Evolutionary conservation across 495 filamentous ascomycete genomes (phyloP).

Genomic region (Viridothelium virens): DNA sequence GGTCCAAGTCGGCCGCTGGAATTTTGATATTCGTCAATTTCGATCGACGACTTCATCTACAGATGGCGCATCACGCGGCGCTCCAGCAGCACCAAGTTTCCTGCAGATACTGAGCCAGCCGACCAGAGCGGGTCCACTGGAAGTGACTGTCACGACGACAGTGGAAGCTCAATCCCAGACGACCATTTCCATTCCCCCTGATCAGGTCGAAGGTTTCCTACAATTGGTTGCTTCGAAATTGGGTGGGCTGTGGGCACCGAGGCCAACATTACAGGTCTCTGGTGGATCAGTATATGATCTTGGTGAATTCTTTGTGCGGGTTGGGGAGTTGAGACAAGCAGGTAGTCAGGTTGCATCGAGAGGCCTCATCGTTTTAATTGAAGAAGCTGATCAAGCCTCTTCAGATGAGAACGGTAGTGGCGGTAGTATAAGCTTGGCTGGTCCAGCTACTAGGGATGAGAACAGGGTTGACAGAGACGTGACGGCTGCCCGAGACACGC

Average conservation of each 20-base stretch:
- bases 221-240: not conserved
- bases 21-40: conserved; percentile 8
- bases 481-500: not conserved
- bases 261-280: not conserved
- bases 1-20: not conserved
- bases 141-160: not conserved
- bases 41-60: not conserved
- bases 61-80: not conserved
- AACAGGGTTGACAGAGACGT: not conserved
- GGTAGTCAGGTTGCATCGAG: conserved; percentile 1
- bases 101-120: not conserved
- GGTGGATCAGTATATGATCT: conserved; percentile 1
- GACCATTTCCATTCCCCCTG: not conserved
- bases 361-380: conserved; percentile 3
- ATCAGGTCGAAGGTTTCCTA: not conserved
- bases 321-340: conserved; percentile 1
- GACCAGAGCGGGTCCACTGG: not conserved
- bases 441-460: not conserved
- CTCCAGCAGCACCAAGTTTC: not conserved
- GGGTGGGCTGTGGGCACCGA: not conserved
- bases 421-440: not conserved
- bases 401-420: not conserved
- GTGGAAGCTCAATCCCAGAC: not conserved
- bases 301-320: not conserved
- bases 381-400: not conserved